Conservation (phyloP, 805 yeast genomes). For the Candida krabiensis region DNA sequence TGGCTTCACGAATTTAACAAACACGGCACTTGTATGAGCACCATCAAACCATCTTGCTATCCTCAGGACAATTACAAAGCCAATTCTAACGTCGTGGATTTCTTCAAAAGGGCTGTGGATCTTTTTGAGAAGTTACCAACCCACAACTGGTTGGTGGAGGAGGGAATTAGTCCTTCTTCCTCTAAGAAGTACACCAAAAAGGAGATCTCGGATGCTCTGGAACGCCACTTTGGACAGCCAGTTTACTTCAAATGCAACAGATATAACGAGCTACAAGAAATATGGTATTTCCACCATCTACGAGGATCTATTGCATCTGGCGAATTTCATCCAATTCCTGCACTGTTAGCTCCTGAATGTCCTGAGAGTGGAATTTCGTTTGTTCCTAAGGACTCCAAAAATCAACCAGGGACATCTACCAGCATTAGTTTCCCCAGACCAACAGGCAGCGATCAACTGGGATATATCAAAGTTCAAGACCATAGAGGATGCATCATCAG, state of each 20-base stretch:
- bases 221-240: conserved; percentile 49
- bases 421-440: conserved; percentile 25
- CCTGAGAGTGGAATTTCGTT: conserved; percentile 68
- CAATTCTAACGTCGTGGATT: conserved; percentile 62
- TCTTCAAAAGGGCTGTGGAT: conserved; percentile 58
- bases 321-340: conserved; percentile 61
- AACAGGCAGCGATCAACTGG: conserved; percentile 32
- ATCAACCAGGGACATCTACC: conserved; percentile 30
- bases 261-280: conserved; percentile 51
- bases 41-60: conserved; percentile 75
- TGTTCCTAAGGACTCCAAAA: conserved; percentile 55
- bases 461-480: conserved; percentile 49
- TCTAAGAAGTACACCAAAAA: conserved; percentile 54
- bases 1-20: conserved; percentile 95
- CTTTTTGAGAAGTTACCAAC: conserved; percentile 65
- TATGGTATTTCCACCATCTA: conserved; percentile 81
- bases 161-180: conserved; percentile 70
- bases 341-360: conserved; percentile 59
- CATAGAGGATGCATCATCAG: conserved; percentile 78
- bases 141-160: conserved; percentile 59
- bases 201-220: conserved; percentile 54
- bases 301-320: conserved; percentile 73
- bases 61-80: conserved; percentile 27
- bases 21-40: conserved; percentile 90
- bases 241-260: conserved; percentile 65